Percentiles rank a stretch among this genome's conserved stretches.
phyloP scores from a whole-genome alignment of 2,329 filamentous ascomycete species.

The Lithohypha guttulata region DNA sequence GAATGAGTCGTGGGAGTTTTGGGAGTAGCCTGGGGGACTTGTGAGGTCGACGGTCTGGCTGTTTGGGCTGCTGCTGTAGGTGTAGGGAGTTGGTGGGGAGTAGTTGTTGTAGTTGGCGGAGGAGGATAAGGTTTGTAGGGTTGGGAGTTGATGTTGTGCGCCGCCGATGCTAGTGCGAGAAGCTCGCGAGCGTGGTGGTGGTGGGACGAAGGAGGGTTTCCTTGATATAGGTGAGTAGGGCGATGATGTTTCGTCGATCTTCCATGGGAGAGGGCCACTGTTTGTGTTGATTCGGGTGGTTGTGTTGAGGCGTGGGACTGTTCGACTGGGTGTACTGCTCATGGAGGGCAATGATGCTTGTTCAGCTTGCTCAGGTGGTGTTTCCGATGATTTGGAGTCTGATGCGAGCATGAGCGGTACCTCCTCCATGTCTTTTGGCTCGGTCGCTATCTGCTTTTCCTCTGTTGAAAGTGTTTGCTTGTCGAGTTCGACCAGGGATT shows the following conservation, averaged over 20 bases:
- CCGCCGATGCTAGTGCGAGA: slow-evolving; percentile 8
- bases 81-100: slow-evolving; percentile 8
- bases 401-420: background rate
- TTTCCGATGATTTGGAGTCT: too few species aligned
- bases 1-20: slow-evolving; percentile 22
- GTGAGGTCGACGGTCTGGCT: slow-evolving; percentile 17
- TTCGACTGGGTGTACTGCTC: background rate
- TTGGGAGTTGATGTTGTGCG: background rate
- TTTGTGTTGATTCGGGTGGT: slow-evolving; percentile 1
- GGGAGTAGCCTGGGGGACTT: slow-evolving; percentile 26
- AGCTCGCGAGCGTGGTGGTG: slow-evolving; percentile 12
- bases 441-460: background rate
- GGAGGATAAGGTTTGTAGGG: slow-evolving; percentile 2
- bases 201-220: slow-evolving; percentile 7
- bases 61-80: slow-evolving; percentile 7
- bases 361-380: background rate
- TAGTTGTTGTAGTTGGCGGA: background rate
- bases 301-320: background rate
- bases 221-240: slow-evolving; percentile 10
- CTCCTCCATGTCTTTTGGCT: background rate
- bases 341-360: background rate
- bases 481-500: background rate
- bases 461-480: background rate
- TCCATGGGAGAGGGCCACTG: background rate
- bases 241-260: slow-evolving; percentile 3